A percentile compares a stretch with the other conserved stretches of the same genome.
These are phyloP conservation scores for Leccinum subgranulosum DNA, from an alignment of 768 basidiomycete genomes.

Conservation along the genomic window DNA sequence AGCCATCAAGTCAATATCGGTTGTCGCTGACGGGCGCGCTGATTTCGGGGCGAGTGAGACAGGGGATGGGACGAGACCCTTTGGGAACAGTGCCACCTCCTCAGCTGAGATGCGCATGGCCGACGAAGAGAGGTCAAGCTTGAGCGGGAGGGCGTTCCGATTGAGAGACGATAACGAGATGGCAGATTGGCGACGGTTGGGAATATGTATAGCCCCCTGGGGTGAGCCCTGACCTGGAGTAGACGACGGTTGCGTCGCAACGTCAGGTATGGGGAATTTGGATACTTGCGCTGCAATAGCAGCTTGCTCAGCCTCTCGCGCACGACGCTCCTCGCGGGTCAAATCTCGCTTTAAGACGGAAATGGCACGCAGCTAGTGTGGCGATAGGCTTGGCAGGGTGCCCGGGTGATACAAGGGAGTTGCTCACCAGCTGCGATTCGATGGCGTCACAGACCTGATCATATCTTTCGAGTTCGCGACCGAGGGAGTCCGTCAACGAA, in stretches of 20 bases:
- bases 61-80: constrained; percentile 64
- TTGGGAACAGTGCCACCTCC: constrained; percentile 55
- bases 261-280: constrained; percentile 25
- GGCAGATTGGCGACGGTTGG: constrained; percentile 64
- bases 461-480: constrained; percentile 73
- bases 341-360: constrained; percentile 70
- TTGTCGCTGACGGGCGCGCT: constrained; percentile 55
- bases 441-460: constrained; percentile 78
- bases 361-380: constrained; percentile 61
- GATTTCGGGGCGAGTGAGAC: constrained; percentile 82
- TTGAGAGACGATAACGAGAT: constrained; percentile 81
- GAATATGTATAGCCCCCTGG: constrained; percentile 26
- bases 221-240: constrained; percentile 35
- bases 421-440: constrained; percentile 64
- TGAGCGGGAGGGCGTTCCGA: constrained; percentile 64
- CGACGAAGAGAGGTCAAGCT: constrained; percentile 77
- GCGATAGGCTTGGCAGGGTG: neutral
- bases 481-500: constrained; percentile 60
- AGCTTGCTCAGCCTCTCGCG: constrained; percentile 42
- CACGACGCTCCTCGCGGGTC: constrained; percentile 54
- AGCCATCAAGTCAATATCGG: constrained; percentile 64
- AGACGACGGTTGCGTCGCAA: constrained; percentile 24
- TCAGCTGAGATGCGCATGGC: constrained; percentile 63
- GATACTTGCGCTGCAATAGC: constrained; percentile 34
- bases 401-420: neutral